Base-by-base conservation (phyloP, 176 grass and related monocot species). In the Luzula sylvatica region DNA sequence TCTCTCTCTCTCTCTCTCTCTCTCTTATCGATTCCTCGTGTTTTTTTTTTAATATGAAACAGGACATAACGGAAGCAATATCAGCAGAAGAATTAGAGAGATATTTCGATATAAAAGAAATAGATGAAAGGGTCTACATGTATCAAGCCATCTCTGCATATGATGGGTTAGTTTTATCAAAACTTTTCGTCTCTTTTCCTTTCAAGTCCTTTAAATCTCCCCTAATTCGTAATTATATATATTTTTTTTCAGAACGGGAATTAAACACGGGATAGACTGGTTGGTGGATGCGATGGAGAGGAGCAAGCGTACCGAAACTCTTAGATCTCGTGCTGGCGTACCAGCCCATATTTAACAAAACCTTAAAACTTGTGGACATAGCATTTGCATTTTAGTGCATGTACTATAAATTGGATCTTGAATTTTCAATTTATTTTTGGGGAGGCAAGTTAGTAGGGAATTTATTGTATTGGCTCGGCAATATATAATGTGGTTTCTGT, bases 161-260 rank as follows among this genome's bases (percentile, higher is more conserved):
- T 62, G 75, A 98, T 65, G 93, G 85, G 93, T 98, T 45, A 82
- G 82, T 68, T 78, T 49, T n/a, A n/a, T n/a, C n/a, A n/a, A n/a
- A n/a, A n/a, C 15, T 30, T 9, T 58, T 23, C 2, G 9, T 8
- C 23, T 11, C 27, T 42, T 39, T 58, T 42, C 7, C 30, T 2
- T 58, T 7, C 38, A 40, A 41, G 41, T 58, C 13, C 4, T 22
- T 39, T 39, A 12, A 61, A 25, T 8, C 42, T 8, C 15, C 35
- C 42, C 55, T 59, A 22, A 59, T 3, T 68, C 51, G 50, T 38
- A 18, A 46, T 28, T 66, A 26, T 42, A 55, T 26, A 12, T 15
- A 57, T 14, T 49, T 75, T 52, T 53, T 24, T 65, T 22, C 81
- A 98, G 93, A 65, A 80, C 42, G 14, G 93, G 86, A 42, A 90